phyloP scores from a whole-genome alignment of 306 rosid genomes.

The Senna tora region DNA sequence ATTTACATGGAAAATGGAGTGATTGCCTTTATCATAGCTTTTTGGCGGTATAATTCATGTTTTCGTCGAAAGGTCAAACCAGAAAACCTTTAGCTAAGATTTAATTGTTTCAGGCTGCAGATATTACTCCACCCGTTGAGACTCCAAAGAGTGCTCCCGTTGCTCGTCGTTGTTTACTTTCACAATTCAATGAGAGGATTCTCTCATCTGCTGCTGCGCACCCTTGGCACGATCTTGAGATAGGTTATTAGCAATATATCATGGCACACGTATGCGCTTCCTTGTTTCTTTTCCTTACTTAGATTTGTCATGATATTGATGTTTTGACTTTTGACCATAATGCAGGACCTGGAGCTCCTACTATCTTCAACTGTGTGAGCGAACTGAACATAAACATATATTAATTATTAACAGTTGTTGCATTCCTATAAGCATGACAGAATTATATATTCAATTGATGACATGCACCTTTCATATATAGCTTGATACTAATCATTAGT shows the following conservation, averaged over 20 bases:
- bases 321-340: constrained; percentile 24
- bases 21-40: constrained; percentile 9
- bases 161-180: too few species aligned
- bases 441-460: not conserved
- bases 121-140: constrained; percentile 38
- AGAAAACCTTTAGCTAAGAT: too few species aligned
- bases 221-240: constrained; percentile 99
- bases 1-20: not conserved
- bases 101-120: constrained; percentile 46
- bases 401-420: not conserved
- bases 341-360: constrained; percentile 92
- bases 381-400: constrained; percentile 14
- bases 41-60: not conserved
- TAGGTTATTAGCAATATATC: constrained; percentile 57
- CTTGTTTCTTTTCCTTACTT: constrained; percentile 1
- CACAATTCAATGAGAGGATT: too few species aligned
- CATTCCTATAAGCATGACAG: not conserved
- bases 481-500: not conserved
- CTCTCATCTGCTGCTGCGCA: constrained; percentile 49
- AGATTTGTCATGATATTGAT: constrained; percentile 15
- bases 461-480: not conserved
- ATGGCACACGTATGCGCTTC: not conserved
- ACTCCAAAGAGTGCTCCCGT: too few species aligned
- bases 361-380: constrained; percentile 82
- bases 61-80: constrained; percentile 4